These are phyloP conservation scores for Teunomyces panamensis DNA, from an alignment of 805 yeast species.

Conservation along the genomic window DNA sequence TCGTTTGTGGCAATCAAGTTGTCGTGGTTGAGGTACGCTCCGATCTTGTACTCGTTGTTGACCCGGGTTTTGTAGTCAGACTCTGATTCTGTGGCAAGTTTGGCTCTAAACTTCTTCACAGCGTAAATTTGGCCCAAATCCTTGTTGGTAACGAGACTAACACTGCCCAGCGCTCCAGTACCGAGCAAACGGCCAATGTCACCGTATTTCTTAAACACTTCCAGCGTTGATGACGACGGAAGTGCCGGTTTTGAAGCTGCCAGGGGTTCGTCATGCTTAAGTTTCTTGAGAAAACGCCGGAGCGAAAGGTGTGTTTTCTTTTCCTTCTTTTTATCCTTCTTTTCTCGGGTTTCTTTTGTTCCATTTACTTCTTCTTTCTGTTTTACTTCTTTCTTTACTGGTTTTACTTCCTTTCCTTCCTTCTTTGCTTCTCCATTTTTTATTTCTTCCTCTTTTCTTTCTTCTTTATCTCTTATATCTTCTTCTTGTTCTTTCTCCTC, in stretches of 20 bases:
- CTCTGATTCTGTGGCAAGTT: constrained; percentile 58
- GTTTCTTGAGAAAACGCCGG: constrained; percentile 53
- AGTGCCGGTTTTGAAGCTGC: background rate
- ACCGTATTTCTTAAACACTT: constrained; percentile 58
- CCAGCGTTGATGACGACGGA: constrained; percentile 4
- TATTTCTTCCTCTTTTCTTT: background rate
- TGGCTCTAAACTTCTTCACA: constrained; percentile 78
- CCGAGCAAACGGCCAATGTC: constrained; percentile 69
- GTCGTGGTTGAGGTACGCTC: constrained; percentile 68
- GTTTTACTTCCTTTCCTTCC: background rate
- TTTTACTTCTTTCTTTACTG: background rate
- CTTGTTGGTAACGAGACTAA: constrained; percentile 66
- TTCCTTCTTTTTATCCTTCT: background rate
- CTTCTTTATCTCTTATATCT: background rate
- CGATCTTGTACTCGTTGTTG: constrained; percentile 77
- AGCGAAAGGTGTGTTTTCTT: constrained; percentile 30
- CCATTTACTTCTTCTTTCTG: background rate
- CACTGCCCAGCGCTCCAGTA: constrained; percentile 94
- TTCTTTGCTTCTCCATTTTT: background rate
- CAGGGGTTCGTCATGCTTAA: constrained; percentile 23
- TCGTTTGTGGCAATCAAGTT: constrained; percentile 82
- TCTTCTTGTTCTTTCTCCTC: background rate
- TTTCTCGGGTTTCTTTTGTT: background rate
- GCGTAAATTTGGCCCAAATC: constrained; percentile 63
- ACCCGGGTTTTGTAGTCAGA: constrained; percentile 75